Conservation (phyloP, 1,139 yeast genomes). For the Candida glucosophila region DNA sequence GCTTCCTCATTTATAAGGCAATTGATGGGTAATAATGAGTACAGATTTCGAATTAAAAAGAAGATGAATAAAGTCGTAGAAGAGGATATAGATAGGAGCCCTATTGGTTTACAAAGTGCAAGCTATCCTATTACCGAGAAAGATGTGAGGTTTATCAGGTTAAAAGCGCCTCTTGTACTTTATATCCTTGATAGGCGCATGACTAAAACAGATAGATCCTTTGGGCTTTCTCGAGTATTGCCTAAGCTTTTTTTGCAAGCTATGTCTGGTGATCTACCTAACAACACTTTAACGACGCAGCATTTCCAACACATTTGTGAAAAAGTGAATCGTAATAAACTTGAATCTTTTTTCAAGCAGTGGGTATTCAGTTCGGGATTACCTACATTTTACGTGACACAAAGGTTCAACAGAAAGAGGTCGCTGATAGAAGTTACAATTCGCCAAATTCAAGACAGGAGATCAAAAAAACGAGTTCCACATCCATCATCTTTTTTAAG, state of each 20-base stretch:
- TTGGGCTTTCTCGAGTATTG: conserved; percentile 84
- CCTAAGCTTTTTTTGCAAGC: conserved; percentile 91
- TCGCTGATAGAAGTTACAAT: conserved; percentile 93
- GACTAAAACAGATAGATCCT: conserved; percentile 93
- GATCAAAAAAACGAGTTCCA: conserved; percentile 30
- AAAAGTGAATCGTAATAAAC: conserved; percentile 78
- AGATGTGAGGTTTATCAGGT: conserved; percentile 54
- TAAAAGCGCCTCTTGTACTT: conserved; percentile 82
- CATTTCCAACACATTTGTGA: conserved; percentile 93
- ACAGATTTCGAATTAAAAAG: conserved; percentile 58
- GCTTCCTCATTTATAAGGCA: conserved; percentile 58
- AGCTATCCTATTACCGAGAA: conserved; percentile 58
- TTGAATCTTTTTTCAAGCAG: conserved; percentile 80
- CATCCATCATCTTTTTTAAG: conserved; percentile 31
- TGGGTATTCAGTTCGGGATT: conserved; percentile 92
- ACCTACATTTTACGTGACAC: conserved; percentile 83
- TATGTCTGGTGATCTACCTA: conserved; percentile 85
- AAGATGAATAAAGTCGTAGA: conserved; percentile 60
- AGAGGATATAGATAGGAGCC: conserved; percentile 73
- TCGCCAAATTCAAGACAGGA: conserved; percentile 76
- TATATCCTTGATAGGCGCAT: conserved; percentile 81
- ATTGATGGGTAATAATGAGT: conserved; percentile 80
- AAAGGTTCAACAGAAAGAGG: conserved; percentile 85
- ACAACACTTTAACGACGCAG: conserved; percentile 68
- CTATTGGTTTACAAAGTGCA: conserved; percentile 62